Evolutionary conservation across 1,284 basidiomycete genomes (phyloP).

Genomic region (Bondarzewia mesenterica): DNA sequence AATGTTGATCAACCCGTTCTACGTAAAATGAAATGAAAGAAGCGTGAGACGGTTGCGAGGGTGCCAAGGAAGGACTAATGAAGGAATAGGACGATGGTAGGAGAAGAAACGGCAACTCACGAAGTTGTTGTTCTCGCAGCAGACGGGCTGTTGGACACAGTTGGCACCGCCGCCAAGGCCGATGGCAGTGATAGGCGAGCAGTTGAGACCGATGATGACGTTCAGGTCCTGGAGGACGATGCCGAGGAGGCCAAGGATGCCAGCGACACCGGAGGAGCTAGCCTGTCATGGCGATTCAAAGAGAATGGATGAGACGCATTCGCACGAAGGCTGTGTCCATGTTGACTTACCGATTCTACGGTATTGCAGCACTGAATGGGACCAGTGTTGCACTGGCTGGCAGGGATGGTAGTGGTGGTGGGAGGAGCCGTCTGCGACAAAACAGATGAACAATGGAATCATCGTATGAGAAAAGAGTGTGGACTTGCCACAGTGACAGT

Average conservation of each 20-base stretch:
- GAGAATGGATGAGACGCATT: background rate
- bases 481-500: background rate
- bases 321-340: background rate
- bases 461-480: background rate
- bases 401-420: slow-evolving; percentile 1
- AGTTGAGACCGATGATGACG: slow-evolving; percentile 18
- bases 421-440: background rate
- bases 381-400: slow-evolving; percentile 21
- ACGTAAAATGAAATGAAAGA: background rate
- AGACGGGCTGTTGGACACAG: slow-evolving; percentile 18
- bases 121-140: slow-evolving; percentile 23
- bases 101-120: slow-evolving; percentile 8
- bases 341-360: background rate
- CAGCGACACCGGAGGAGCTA: background rate
- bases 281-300: background rate
- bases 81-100: too few relatives aligned
- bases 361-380: slow-evolving; percentile 23
- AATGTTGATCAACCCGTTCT: slow-evolving; percentile 30
- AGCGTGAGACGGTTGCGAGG: background rate
- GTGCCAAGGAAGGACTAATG: too few relatives aligned
- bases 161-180: slow-evolving; percentile 10
- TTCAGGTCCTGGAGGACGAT: slow-evolving; percentile 14
- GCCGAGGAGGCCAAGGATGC: slow-evolving; percentile 14
- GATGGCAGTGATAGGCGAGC: slow-evolving; percentile 16
- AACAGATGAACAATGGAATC: background rate